Percentiles rank a stretch among this genome's conserved stretches.
Conservation (phyloP, 192 early-diverging fungal genomes). For the Tieghemiomyces parasiticus region DNA sequence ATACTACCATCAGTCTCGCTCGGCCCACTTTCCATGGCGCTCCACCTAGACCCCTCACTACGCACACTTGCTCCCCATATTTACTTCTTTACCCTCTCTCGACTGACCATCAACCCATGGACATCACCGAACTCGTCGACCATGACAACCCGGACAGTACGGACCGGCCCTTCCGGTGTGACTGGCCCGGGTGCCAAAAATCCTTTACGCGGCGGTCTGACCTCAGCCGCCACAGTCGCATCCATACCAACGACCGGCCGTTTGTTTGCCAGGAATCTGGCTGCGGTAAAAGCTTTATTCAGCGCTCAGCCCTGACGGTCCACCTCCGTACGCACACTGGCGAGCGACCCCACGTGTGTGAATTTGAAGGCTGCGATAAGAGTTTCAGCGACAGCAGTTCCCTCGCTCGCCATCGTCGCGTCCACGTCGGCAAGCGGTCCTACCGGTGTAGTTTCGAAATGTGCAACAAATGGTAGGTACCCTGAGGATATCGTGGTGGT, state of each 20-base stretch:
- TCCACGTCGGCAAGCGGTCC: slow-evolving; percentile 11
- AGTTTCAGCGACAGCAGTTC: slow-evolving; percentile 18
- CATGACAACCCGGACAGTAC: slow-evolving; percentile 3
- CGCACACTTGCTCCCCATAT: too few relatives aligned
- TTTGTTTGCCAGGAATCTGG: slow-evolving; percentile 13
- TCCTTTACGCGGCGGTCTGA: slow-evolving; percentile 42
- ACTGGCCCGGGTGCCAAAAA: slow-evolving; percentile 23
- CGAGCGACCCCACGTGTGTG: slow-evolving; percentile 19
- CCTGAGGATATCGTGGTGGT: too few relatives aligned
- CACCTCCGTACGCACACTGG: slow-evolving; percentile 44
- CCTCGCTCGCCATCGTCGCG: slow-evolving; percentile 16
- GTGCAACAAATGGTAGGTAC: slow-evolving; percentile 23
- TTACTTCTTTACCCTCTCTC: too few relatives aligned
- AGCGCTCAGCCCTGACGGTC: slow-evolving; percentile 39
- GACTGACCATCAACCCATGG: too few relatives aligned
- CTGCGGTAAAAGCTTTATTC: slow-evolving; percentile 32
- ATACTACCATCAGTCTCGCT: too few relatives aligned
- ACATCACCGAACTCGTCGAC: slow-evolving; percentile 10
- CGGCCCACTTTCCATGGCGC: too few relatives aligned
- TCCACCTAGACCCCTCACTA: too few relatives aligned
- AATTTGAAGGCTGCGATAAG: slow-evolving; percentile 12
- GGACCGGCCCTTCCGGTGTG: slow-evolving; percentile 5
- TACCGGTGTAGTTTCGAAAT: slow-evolving; percentile 14
- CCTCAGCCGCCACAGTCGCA: slow-evolving; percentile 35
- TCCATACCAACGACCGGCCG: slow-evolving; percentile 25